These are phyloP conservation scores for Furcasterigmium sp. DNA, from an alignment of 2,329 filamentous ascomycete species.

Conservation along the genomic window DNA sequence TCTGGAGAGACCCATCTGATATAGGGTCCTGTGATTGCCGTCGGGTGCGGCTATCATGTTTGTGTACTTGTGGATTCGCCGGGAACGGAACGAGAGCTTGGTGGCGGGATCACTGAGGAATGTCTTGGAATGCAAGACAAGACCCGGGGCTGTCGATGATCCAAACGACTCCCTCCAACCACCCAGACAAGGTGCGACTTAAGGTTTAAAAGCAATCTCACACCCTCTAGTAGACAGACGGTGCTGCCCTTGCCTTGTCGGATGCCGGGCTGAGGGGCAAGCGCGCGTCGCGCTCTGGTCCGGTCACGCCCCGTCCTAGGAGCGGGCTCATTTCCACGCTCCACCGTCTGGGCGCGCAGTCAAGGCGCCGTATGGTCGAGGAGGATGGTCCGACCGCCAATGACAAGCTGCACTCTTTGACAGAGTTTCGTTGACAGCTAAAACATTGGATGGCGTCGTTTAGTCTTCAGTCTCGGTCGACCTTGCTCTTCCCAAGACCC, in stretches of 20 bases:
- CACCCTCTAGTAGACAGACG: too few species aligned
- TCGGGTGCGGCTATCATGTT: background rate
- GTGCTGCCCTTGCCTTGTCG: too few species aligned
- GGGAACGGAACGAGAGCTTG: background rate
- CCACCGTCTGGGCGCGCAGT: background rate
- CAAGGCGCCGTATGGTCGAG: background rate
- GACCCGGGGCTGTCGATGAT: background rate
- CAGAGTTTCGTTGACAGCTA: conserved; percentile 1
- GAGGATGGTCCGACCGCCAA: background rate
- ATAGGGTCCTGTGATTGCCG: background rate
- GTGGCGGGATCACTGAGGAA: background rate
- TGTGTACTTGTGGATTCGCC: background rate
- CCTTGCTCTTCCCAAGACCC: too few species aligned
- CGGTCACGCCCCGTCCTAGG: too few species aligned
- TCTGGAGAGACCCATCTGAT: background rate
- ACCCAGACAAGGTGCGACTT: background rate
- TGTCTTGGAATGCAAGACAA: conserved; percentile 1
- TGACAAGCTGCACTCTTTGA: background rate
- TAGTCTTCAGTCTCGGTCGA: too few species aligned
- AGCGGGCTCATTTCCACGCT: background rate
- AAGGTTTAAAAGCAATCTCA: conserved; percentile 1
- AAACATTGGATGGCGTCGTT: background rate
- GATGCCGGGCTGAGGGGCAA: too few species aligned
- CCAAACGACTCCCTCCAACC: background rate
- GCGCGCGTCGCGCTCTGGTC: too few species aligned